A percentile compares a stretch with the other conserved stretches of the same genome.
Evolutionary conservation across 768 basidiomycete genomes (phyloP).

Genomic region (Dacryopinax primogenitus): DNA sequence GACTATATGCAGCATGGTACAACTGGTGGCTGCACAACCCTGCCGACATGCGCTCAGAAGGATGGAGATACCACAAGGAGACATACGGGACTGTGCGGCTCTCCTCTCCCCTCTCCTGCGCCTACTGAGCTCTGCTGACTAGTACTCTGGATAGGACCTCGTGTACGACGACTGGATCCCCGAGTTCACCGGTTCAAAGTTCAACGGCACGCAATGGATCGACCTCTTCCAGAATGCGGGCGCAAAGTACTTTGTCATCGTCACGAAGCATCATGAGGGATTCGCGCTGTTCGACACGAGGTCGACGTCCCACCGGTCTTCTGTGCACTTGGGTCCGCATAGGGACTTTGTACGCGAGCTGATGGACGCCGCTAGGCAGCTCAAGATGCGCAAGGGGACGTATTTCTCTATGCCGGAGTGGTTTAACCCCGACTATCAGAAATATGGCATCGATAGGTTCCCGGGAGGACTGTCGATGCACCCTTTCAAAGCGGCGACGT

Average conservation of each 20-base stretch:
- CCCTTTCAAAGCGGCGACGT: slow-evolving; percentile 33
- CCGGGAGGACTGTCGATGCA: slow-evolving; percentile 45
- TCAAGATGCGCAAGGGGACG: slow-evolving; percentile 38
- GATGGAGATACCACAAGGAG: slow-evolving; percentile 40
- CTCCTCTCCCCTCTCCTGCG: not conserved
- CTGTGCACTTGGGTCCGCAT: slow-evolving; percentile 38
- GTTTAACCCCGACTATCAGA: slow-evolving; percentile 43
- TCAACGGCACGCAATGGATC: slow-evolving; percentile 43
- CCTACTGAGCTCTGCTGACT: not conserved
- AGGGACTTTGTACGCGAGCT: slow-evolving; percentile 42
- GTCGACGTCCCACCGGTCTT: slow-evolving; percentile 40
- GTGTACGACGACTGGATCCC: slow-evolving; percentile 48
- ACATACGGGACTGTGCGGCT: slow-evolving; percentile 34
- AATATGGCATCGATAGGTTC: slow-evolving; percentile 39
- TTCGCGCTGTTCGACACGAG: slow-evolving; percentile 45
- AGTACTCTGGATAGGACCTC: slow-evolving; percentile 30
- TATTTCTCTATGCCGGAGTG: slow-evolving; percentile 49
- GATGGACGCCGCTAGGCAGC: slow-evolving; percentile 33
- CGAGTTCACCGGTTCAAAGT: slow-evolving; percentile 40
- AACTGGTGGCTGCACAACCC: slow-evolving; percentile 34
- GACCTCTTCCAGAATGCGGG: slow-evolving; percentile 44
- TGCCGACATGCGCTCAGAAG: slow-evolving; percentile 29
- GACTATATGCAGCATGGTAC: slow-evolving; percentile 45
- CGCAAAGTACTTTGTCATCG: slow-evolving; percentile 50
- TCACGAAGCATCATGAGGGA: slow-evolving; percentile 55